These are phyloP conservation scores for Bathelium albidoporum DNA, from an alignment of 495 filamentous ascomycete genomes.

Conservation along the genomic window DNA sequence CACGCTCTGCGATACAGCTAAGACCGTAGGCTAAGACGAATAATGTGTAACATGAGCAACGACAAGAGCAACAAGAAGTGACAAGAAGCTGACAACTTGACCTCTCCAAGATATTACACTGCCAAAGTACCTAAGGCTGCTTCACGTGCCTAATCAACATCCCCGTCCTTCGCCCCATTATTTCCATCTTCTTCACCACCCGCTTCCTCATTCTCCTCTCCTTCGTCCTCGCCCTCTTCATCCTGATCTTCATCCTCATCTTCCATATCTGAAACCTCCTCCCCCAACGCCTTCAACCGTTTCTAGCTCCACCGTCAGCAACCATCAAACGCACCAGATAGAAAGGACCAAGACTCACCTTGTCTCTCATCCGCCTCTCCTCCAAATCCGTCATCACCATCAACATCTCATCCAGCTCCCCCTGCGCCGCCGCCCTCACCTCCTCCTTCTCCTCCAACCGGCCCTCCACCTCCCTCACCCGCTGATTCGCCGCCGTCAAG, in stretches of 20 bases:
- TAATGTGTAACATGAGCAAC: no score
- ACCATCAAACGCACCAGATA: conserved; percentile 7
- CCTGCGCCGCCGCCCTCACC: conserved; percentile 24
- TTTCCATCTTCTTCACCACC: conserved; percentile 18
- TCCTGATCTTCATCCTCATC: conserved; percentile 29
- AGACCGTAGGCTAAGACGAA: no score
- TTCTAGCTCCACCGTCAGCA: conserved; percentile 15
- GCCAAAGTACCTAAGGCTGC: neutral
- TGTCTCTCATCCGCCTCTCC: conserved; percentile 31
- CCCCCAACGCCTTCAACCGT: conserved; percentile 33
- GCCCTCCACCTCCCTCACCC: conserved; percentile 17
- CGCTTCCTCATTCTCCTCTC: conserved; percentile 18
- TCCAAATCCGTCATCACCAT: conserved; percentile 32
- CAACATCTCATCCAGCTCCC: conserved; percentile 33
- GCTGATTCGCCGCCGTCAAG: conserved; percentile 15
- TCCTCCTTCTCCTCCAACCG: conserved; percentile 20
- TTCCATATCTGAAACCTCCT: conserved; percentile 30
- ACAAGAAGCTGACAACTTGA: no score
- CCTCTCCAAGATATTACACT: neutral
- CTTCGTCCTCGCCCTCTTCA: conserved; percentile 13
- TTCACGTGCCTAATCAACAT: neutral
- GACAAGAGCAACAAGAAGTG: no score
- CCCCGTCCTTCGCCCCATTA: conserved; percentile 3
- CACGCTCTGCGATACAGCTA: no score
- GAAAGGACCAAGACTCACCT: conserved; percentile 16